Base-by-base conservation (phyloP, 31 red algal species). In the Odonthalia washingtoniensis region DNA sequence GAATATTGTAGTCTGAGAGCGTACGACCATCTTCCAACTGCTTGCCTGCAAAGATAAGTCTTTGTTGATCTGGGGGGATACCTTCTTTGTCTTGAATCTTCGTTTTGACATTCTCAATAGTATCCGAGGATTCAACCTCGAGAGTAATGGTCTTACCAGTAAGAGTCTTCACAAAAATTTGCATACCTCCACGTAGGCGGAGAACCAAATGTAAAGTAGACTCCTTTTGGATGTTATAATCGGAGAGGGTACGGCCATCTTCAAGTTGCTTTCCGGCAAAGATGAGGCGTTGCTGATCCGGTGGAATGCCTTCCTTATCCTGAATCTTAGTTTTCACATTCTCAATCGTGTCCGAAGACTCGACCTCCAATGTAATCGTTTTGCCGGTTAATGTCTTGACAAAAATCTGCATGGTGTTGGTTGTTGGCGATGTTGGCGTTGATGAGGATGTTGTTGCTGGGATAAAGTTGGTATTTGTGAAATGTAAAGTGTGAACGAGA, bases 111-210 rank as follows among this genome's bases (percentile, higher is more conserved):
- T 66, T 66, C 63, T 66, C 63, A 33, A 66, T 66, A 2, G 5
- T 66, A 33, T 66, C 63, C 63, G 63, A 66, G 34, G 2, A 66
- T 6, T 66, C 63, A 27, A 2, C 63, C 63, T 66, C 63, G 34
- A 66, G 63, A 27, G 63, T 4, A 66, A 66, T 66, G 30, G 63
- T 66, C 72, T 75, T 75, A 3, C 72, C 72, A 27, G 72, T 75
- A 43, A 93, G 90, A n/a, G 89, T 95, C 74, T 95, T 95, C 34
- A 95, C 93, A 53, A 93, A 95, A 69, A 94, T 92, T 33, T 66
- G 63, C 63, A 66, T 66, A 4, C 63, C 63, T 33, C 63, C 3
- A 33, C 63, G 5, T 33, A 66, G 63, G 34, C 63, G 63, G 63
- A 66, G 63, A 27, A 66, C 3, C 63, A 66, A 33, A 33, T 66